Conservation (phyloP, 2,329 filamentous ascomycete species). For the Ustilaginoidea virens region DNA sequence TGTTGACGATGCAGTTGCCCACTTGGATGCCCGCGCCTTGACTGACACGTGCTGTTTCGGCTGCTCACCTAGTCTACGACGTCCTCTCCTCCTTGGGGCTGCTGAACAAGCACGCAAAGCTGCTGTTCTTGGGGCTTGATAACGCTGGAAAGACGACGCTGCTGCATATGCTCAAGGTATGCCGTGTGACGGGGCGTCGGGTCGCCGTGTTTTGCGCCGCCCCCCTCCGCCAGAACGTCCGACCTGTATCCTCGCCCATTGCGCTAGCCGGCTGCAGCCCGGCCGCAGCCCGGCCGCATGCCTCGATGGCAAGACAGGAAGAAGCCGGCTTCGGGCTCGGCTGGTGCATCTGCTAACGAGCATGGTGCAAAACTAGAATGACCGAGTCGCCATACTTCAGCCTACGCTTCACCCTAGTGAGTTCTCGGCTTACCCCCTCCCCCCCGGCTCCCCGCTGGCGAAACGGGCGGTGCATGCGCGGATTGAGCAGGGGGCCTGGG, state of each 20-base stretch:
- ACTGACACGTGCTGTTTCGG: conserved; percentile 17
- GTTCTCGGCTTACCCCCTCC: too few relatives aligned
- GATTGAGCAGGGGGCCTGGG: background rate
- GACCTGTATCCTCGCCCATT: too few relatives aligned
- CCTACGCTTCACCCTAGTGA: conserved; percentile 83
- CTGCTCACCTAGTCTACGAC: conserved; percentile 53
- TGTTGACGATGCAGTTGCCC: conserved; percentile 17
- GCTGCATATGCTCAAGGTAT: conserved; percentile 87
- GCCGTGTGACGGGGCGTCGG: conserved; percentile 9
- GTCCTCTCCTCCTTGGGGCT: conserved; percentile 74
- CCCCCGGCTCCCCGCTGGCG: background rate
- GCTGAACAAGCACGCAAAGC: conserved; percentile 91
- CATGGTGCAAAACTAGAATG: too few relatives aligned
- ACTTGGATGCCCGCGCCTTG: conserved; percentile 3
- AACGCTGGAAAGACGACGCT: conserved; percentile 92
- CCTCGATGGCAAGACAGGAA: too few relatives aligned
- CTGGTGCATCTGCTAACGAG: too few relatives aligned
- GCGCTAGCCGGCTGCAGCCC: too few relatives aligned
- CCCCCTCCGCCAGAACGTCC: too few relatives aligned
- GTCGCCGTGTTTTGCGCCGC: too few relatives aligned
- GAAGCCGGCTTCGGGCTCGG: background rate
- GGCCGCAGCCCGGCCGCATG: too few relatives aligned
- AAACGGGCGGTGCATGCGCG: background rate
- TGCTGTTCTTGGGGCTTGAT: conserved; percentile 83
- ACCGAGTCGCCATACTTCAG: conserved; percentile 80